phyloP scores from a whole-genome alignment of 352 stramenopile genomes.

The Phytophthora hibernalis region DNA sequence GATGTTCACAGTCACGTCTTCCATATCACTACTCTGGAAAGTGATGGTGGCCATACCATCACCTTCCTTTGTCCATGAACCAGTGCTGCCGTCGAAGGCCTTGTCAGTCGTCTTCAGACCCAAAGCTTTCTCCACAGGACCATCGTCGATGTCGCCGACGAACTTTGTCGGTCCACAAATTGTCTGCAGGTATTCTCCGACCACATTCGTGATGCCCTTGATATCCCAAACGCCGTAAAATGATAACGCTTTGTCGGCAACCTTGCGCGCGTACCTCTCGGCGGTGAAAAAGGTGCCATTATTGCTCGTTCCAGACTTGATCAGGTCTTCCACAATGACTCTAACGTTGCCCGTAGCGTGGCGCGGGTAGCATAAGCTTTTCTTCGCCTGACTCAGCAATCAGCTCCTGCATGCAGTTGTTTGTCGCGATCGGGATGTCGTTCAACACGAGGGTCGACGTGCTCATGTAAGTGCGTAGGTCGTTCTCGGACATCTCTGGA shows the following conservation, averaged over 20 bases:
- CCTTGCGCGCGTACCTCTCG: conserved; percentile 38
- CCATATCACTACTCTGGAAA: conserved; percentile 11
- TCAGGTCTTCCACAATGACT: conserved; percentile 49
- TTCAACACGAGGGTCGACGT: conserved; percentile 47
- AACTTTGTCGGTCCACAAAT: conserved; percentile 51
- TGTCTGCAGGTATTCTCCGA: conserved; percentile 45
- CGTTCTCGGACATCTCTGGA: conserved; percentile 23
- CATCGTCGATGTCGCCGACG: conserved; percentile 44
- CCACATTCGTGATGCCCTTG: conserved; percentile 38
- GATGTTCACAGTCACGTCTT: conserved; percentile 23
- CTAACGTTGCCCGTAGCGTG: conserved; percentile 47
- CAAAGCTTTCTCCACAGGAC: conserved; percentile 33
- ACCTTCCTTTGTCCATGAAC: conserved; percentile 1
- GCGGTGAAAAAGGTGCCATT: conserved; percentile 29
- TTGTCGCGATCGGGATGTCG: conserved; percentile 48
- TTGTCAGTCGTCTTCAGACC: conserved; percentile 27
- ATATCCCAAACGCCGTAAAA: conserved; percentile 43
- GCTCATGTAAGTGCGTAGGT: conserved; percentile 24
- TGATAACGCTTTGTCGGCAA: conserved; percentile 43
- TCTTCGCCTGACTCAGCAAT: conserved; percentile 14
- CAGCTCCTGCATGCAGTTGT: conserved; percentile 42
- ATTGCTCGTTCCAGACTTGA: conserved; percentile 36
- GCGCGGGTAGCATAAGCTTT: conserved; percentile 35
- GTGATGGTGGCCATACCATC: background rate
- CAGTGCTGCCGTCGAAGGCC: conserved; percentile 11